phyloP scores from a whole-genome alignment of 176 grass and related monocot genomes.

The Carex littledalei region DNA sequence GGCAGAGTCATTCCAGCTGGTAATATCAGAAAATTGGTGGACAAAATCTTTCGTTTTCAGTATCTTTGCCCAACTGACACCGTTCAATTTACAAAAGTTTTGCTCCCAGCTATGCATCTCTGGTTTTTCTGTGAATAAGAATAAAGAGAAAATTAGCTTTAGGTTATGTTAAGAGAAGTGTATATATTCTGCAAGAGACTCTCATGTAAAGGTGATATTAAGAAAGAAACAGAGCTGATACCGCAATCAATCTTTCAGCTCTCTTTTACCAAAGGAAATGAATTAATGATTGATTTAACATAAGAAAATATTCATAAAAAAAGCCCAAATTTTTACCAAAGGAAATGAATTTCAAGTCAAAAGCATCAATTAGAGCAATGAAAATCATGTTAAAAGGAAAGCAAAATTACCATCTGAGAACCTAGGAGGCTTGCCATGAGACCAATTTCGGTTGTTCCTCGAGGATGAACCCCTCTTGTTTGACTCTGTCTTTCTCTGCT shows the following conservation, averaged over 20 bases:
- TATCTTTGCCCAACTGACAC: conserved; percentile 29
- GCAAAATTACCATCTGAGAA: conserved; percentile 1
- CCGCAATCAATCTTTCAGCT: neutral
- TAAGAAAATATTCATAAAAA: too few species aligned
- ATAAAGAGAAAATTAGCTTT: neutral
- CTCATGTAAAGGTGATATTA: neutral
- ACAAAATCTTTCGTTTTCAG: neutral
- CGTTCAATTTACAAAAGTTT: conserved; percentile 15
- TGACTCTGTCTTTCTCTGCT: conserved; percentile 1
- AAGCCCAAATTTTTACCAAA: neutral
- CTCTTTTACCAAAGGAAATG: neutral
- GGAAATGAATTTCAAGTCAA: neutral
- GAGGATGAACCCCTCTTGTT: neutral
- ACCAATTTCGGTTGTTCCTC: neutral
- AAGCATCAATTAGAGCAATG: neutral
- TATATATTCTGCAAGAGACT: neutral
- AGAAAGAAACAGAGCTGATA: neutral
- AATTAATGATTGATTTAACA: too few species aligned
- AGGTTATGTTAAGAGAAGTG: neutral
- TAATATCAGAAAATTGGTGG: neutral
- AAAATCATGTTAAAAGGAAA: neutral
- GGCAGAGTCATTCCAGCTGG: conserved; percentile 33
- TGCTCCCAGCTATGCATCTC: conserved; percentile 22
- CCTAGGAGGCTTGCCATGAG: neutral
- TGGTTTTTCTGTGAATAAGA: neutral